Percentiles rank a stretch among this genome's conserved stretches.
Conservation (phyloP, 257 asterid species). For the Leonotis leonurus region DNA sequence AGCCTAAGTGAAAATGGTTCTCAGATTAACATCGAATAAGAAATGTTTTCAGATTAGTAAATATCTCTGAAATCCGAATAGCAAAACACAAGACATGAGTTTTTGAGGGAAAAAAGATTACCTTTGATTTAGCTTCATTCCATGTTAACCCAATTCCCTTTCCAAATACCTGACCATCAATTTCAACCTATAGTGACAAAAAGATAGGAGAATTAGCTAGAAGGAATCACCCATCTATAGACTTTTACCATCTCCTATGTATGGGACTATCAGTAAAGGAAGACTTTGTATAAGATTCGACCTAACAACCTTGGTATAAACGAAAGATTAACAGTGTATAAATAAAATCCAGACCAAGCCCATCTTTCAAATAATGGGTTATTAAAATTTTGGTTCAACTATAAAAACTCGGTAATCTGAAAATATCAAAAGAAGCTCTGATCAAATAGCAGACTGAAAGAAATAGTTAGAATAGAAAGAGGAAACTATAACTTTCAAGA, state of each 20-base stretch:
- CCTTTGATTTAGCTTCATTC: slow-evolving; percentile 94
- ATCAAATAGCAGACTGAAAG: not conserved
- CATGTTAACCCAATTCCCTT: slow-evolving; percentile 77
- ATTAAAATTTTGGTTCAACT: not conserved
- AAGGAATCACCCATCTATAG: not conserved
- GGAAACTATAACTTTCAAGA: not conserved
- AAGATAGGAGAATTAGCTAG: slow-evolving; percentile 1
- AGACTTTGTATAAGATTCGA: not conserved
- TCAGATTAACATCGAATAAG: not conserved
- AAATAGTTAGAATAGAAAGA: not conserved
- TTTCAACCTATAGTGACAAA: slow-evolving; percentile 59
- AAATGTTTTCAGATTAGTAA: not conserved
- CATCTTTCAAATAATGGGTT: not conserved
- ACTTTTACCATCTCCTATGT: not conserved
- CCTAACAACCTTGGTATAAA: not conserved
- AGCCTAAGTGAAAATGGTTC: slow-evolving; percentile 45
- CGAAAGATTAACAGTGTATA: not conserved
- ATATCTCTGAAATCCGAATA: not conserved
- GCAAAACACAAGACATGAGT: not conserved
- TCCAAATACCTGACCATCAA: slow-evolving; percentile 81
- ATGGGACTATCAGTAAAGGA: slow-evolving; percentile 3
- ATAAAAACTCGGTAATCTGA: not conserved
- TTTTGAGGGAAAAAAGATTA: slow-evolving; percentile 17
- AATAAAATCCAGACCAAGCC: not conserved
- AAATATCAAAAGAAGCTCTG: slow-evolving; percentile 5